These are phyloP conservation scores for Wakefieldia striispora DNA, from an alignment of 768 basidiomycete species.

Conservation along the genomic window DNA sequence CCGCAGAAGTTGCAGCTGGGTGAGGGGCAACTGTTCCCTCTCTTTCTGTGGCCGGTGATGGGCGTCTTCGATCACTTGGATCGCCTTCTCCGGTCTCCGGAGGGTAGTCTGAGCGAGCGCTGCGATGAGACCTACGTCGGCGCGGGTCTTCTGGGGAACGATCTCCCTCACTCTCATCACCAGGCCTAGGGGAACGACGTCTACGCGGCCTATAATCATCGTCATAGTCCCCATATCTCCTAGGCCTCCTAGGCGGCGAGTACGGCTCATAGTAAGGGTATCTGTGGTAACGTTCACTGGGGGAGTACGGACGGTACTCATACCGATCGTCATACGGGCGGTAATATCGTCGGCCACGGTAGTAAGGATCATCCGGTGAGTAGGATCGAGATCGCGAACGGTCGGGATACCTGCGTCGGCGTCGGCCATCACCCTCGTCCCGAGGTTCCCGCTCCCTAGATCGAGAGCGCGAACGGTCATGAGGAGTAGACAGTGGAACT, in stretches of 20 bases:
- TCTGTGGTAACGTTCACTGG: slow-evolving; percentile 15
- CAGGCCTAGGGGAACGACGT: neutral
- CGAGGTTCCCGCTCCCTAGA: slow-evolving; percentile 1
- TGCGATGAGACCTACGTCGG: neutral
- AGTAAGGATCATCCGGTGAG: slow-evolving; percentile 15
- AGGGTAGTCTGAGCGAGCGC: slow-evolving; percentile 11
- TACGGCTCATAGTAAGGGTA: slow-evolving; percentile 2
- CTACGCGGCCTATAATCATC: slow-evolving; percentile 5
- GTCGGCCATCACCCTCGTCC: slow-evolving; percentile 1
- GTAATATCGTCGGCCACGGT: slow-evolving; percentile 6
- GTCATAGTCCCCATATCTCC: neutral
- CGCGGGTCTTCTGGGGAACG: slow-evolving; percentile 11
- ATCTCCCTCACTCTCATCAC: neutral
- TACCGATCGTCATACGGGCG: slow-evolving; percentile 15
- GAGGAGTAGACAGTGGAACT: slow-evolving; percentile 13
- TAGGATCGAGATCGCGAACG: slow-evolving; percentile 24
- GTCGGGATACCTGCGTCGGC: slow-evolving; percentile 1
- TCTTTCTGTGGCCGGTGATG: slow-evolving; percentile 7
- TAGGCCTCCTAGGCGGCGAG: slow-evolving; percentile 11
- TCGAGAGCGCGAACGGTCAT: slow-evolving; percentile 6
- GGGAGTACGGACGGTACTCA: slow-evolving; percentile 12
- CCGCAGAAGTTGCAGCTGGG: neutral
- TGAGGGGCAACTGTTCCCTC: slow-evolving; percentile 8
- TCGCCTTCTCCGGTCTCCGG: slow-evolving; percentile 13
- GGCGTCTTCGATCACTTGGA: slow-evolving; percentile 11